phyloP scores from a whole-genome alignment of 257 asterid species.

The Forsythia suspensa region DNA sequence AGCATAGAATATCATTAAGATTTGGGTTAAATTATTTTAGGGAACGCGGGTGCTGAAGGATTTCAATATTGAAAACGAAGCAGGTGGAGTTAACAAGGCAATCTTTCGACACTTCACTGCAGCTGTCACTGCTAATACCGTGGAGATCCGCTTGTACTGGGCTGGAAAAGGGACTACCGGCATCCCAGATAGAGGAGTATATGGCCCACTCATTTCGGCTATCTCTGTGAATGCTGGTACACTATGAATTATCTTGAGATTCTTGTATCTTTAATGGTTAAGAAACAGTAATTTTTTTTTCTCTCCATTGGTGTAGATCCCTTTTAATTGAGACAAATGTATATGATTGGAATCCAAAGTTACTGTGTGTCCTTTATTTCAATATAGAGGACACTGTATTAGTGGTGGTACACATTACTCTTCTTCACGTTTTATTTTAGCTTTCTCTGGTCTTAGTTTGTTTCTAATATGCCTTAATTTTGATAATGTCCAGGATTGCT shows the following conservation, averaged over 20 bases:
- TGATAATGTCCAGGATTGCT: no score
- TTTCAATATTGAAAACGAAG: conserved; percentile 73
- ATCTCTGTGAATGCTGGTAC: conserved; percentile 70
- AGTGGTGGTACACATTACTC: background rate
- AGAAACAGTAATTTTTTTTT: background rate
- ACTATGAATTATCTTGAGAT: conserved; percentile 14
- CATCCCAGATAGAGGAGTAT: conserved; percentile 67
- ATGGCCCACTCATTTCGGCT: conserved; percentile 92
- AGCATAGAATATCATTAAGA: background rate
- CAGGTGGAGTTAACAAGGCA: conserved; percentile 71
- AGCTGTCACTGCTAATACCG: conserved; percentile 46
- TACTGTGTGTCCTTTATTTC: background rate
- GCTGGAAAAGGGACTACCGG: conserved; percentile 86
- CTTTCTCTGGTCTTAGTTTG: no score
- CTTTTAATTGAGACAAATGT: background rate
- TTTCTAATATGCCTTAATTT: no score
- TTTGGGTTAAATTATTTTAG: conserved; percentile 33
- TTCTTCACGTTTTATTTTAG: background rate
- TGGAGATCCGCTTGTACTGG: conserved; percentile 80
- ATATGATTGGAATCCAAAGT: background rate
- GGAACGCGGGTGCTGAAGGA: conserved; percentile 60
- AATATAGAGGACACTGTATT: no score
- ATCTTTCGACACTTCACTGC: conserved; percentile 42
- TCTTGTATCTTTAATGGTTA: background rate
- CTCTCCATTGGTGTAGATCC: background rate